Evolutionary conservation across 2,329 filamentous ascomycete species (phyloP).

Genomic region (Dactylonectria estremocensis): DNA sequence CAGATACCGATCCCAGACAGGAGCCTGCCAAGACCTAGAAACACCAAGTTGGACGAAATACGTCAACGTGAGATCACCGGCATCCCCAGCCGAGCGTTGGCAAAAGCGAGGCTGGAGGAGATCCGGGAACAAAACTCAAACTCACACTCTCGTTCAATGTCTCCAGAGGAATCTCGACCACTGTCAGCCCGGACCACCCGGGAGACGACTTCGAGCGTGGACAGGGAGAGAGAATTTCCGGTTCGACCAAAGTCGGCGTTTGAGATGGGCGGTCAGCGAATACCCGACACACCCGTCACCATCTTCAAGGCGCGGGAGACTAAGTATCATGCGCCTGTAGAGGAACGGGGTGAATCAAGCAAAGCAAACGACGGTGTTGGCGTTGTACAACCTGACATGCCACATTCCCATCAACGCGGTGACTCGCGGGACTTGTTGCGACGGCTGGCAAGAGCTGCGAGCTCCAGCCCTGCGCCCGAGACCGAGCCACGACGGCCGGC

Average conservation of each 20-base stretch:
- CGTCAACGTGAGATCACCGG: slow-evolving; percentile 60
- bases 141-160: slow-evolving; percentile 60
- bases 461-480: slow-evolving; percentile 59
- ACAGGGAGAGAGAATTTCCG: slow-evolving; percentile 37
- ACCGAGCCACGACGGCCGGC: slow-evolving; percentile 38
- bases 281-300: slow-evolving; percentile 59
- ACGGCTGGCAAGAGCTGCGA: slow-evolving; percentile 64
- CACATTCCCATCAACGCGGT: slow-evolving; percentile 47
- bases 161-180: slow-evolving; percentile 57
- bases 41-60: slow-evolving; percentile 67
- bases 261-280: slow-evolving; percentile 50
- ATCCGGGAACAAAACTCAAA: slow-evolving; percentile 69
- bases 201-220: slow-evolving; percentile 29
- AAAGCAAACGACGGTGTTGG: slow-evolving; percentile 27
- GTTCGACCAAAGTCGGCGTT: slow-evolving; percentile 45
- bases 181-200: slow-evolving; percentile 43
- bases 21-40: slow-evolving; percentile 51
- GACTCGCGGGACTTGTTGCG: slow-evolving; percentile 66
- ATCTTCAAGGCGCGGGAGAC: slow-evolving; percentile 52
- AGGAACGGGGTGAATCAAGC: slow-evolving; percentile 22
- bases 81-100: slow-evolving; percentile 62
- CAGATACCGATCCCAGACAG: slow-evolving; percentile 52
- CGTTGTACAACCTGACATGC: slow-evolving; percentile 36
- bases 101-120: slow-evolving; percentile 67
- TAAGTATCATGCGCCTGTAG: slow-evolving; percentile 27